These are phyloP conservation scores for Filobasidium wieringae DNA, from an alignment of 768 basidiomycete genomes.

Conservation along the genomic window DNA sequence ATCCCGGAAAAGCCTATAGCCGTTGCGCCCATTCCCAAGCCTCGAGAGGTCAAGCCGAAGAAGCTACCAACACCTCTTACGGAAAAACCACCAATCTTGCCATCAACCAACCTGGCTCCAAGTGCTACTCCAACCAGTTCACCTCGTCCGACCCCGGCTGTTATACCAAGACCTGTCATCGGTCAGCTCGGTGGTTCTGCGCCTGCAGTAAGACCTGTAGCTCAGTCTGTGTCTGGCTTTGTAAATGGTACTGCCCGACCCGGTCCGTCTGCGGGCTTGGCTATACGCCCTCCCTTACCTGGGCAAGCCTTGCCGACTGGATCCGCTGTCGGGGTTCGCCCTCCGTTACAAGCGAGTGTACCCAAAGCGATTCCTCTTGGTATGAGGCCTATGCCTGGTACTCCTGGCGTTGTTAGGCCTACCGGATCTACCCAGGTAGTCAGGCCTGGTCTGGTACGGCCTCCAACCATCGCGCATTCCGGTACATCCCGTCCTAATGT, in stretches of 20 bases:
- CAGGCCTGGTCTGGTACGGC: background rate
- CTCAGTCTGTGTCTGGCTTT: background rate
- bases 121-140: background rate
- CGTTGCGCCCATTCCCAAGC: background rate
- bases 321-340: too few species aligned
- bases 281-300: background rate
- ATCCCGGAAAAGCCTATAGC: background rate
- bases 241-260: background rate
- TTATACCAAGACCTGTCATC: background rate
- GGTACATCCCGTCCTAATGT: background rate
- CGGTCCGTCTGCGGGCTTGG: background rate
- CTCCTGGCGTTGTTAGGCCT: background rate
- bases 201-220: background rate
- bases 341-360: too few species aligned
- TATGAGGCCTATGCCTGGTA: too few species aligned
- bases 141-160: background rate
- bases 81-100: background rate
- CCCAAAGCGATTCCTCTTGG: too few species aligned
- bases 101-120: conserved; percentile 18
- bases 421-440: background rate
- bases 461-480: background rate
- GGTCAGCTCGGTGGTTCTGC: background rate
- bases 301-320: too few species aligned
- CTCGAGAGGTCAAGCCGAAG: background rate
- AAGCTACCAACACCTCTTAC: background rate